These are phyloP conservation scores for Epicoccum nigrum DNA, from an alignment of 2,329 filamentous ascomycete genomes.

Conservation along the genomic window DNA sequence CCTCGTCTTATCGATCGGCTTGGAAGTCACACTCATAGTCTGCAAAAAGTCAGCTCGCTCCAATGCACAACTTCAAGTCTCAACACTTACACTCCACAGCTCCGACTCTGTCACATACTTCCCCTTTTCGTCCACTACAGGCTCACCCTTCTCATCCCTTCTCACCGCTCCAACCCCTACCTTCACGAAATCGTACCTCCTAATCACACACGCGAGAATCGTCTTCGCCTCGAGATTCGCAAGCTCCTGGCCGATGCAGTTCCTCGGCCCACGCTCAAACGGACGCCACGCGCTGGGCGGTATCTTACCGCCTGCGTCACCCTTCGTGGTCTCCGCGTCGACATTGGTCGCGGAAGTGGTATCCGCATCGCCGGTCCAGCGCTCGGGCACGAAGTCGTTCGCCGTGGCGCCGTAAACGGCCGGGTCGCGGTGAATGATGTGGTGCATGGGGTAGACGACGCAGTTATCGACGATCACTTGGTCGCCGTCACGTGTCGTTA, in stretches of 20 bases:
- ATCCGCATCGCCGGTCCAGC: conserved; percentile 46
- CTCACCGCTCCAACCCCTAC: conserved; percentile 41
- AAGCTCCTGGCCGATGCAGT: conserved; percentile 65
- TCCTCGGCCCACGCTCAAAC: conserved; percentile 62
- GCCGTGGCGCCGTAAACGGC: conserved; percentile 41
- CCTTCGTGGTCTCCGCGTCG: conserved; percentile 17
- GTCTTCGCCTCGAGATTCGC: conserved; percentile 60
- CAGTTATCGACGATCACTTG: conserved; percentile 54
- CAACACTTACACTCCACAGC: conserved; percentile 40
- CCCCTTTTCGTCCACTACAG: conserved; percentile 37
- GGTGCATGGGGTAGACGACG: conserved; percentile 53
- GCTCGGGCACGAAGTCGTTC: conserved; percentile 44
- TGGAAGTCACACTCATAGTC: conserved; percentile 40
- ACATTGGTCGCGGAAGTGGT: conserved; percentile 24
- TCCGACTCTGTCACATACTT: conserved; percentile 37
- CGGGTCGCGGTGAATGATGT: conserved; percentile 47
- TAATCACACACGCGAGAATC: conserved; percentile 53
- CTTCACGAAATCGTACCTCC: conserved; percentile 45
- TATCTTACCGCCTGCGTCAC: conserved; percentile 27
- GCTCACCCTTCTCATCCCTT: conserved; percentile 30
- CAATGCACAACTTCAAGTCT: background rate
- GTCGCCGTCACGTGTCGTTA: conserved; percentile 51
- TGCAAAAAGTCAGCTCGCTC: conserved; percentile 19
- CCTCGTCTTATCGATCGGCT: conserved; percentile 39
- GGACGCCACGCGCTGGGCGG: conserved; percentile 57